Evolutionary conservation across 1,284 basidiomycete genomes (phyloP), one percentile per base, ranked within the genome.

Genomic region (Pterulicium gracile): DNA sequence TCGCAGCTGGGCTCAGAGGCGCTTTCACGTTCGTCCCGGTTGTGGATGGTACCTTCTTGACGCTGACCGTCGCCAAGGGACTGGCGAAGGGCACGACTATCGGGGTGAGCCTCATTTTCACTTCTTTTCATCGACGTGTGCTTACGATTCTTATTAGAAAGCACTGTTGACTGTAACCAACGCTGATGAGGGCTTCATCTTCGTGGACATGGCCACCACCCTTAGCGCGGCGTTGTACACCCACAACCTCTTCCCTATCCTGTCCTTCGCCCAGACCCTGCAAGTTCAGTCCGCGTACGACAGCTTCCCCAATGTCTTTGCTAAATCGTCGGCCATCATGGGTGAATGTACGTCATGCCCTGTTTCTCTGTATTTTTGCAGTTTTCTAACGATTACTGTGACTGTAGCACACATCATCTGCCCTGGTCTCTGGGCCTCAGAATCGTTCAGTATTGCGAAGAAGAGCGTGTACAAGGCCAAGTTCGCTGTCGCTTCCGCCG

Each of bases 21-120:
- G 68, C 66, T 0, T 69, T 61, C 27, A 51, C 57, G 7, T 68
- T 67, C 44, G 62, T 66, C 13, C 69, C 70, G 2, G 68, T 70
- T 13, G 61, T 73, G 2, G 73, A 76, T 49, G 72, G 64, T 0
- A 53, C 54, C 0, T 63, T 75, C 47, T 73, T 73, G 39, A 58
- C 61, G 3, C 63, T 71, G 47, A 56, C 66, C 1, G 68, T 72
- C 0, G 65, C 61, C 0, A 47, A 63, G 39, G 58, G 68, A 0
- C 55, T 75, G 0, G 47, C 49, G 2, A 47, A 61, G 42, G 54
- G 60, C 12, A 60, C 56, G 41, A 53, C 68, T 7, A 72, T 72
- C 32, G 69, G 67, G 10, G 70, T 72, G 50, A 12, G 62, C 15
- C 5, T 42, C 18, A 14, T 14, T 18, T 36, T 39, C n/a, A 21